Evolutionary conservation across 192 early-diverging fungal species (phyloP).

Genomic region (Coemansia sp.): DNA sequence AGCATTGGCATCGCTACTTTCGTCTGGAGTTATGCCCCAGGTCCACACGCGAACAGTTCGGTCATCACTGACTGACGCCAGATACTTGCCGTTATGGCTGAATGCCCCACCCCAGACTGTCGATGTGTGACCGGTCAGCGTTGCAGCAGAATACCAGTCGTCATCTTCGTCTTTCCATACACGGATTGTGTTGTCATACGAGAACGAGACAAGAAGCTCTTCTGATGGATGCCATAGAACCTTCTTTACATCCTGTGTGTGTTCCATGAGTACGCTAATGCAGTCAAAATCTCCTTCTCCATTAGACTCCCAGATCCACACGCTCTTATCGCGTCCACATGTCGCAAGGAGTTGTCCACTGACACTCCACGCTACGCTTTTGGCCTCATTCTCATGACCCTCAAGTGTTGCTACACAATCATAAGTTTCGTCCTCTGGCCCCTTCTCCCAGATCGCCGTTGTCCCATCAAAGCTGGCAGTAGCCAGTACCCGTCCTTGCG

Average conservation of each 20-base stretch:
- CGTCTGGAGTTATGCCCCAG: constrained; percentile 23
- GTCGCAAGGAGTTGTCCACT: constrained; percentile 85
- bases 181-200: constrained; percentile 93
- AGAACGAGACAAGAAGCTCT: constrained; percentile 81
- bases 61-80: constrained; percentile 87
- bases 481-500: constrained; percentile 68
- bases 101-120: constrained; percentile 97
- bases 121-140: constrained; percentile 79
- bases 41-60: constrained; percentile 80
- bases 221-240: constrained; percentile 87
- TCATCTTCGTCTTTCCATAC: constrained; percentile 95
- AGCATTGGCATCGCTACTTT: constrained; percentile 51
- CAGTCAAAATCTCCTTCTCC: constrained; percentile 94
- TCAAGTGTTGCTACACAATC: constrained; percentile 93
- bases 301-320: constrained; percentile 95
- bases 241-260: constrained; percentile 95
- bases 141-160: constrained; percentile 93
- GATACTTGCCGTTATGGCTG: constrained; percentile 60
- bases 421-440: constrained; percentile 59
- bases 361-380: constrained; percentile 84
- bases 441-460: constrained; percentile 88
- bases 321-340: constrained; percentile 93
- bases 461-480: constrained; percentile 93
- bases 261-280: constrained; percentile 91
- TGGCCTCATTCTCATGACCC: constrained; percentile 98